phyloP scores from a whole-genome alignment of 176 grass and related monocot species.

The Eremochloa ophiuroides region DNA sequence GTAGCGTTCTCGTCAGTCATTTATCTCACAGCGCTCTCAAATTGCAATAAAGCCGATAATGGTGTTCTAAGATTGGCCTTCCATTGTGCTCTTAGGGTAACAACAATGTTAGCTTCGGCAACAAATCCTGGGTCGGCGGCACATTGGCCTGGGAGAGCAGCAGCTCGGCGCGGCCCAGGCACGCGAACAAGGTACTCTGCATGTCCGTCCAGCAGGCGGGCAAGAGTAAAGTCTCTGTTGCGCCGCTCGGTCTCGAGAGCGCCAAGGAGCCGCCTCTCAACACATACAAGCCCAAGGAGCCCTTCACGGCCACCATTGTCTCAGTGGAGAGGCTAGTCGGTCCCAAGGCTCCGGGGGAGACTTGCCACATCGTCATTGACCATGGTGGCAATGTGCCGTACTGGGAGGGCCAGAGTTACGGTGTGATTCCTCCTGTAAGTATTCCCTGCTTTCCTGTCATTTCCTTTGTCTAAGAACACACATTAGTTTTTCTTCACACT shows the following conservation, averaged over 20 bases:
- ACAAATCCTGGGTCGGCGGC: slow-evolving; percentile 41
- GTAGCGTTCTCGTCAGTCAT: neutral
- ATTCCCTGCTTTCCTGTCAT: neutral
- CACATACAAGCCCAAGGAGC: slow-evolving; percentile 72
- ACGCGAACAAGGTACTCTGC: slow-evolving; percentile 46
- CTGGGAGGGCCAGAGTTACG: slow-evolving; percentile 94
- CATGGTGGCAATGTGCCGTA: slow-evolving; percentile 88
- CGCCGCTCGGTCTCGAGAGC: slow-evolving; percentile 61
- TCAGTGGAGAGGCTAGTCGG: slow-evolving; percentile 79
- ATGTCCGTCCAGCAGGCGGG: slow-evolving; percentile 51
- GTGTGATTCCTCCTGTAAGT: slow-evolving; percentile 84
- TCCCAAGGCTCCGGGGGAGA: slow-evolving; percentile 78
- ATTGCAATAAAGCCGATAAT: too few relatives aligned
- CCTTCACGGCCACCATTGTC: slow-evolving; percentile 81
- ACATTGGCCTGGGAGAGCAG: slow-evolving; percentile 40
- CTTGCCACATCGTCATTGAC: slow-evolving; percentile 95
- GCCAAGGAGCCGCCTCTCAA: slow-evolving; percentile 78
- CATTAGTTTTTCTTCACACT: neutral
- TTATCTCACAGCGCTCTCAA: too few relatives aligned
- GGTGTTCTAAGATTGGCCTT: neutral
- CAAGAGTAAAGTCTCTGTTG: slow-evolving; percentile 56
- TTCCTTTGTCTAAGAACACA: neutral
- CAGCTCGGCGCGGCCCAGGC: slow-evolving; percentile 22
- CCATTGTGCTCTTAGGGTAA: slow-evolving; percentile 38
- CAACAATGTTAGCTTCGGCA: slow-evolving; percentile 49